Evolutionary conservation across 2,329 filamentous ascomycete genomes (phyloP), one percentile per base, ranked within the genome.

Genomic region (Byssothecium circinans): DNA sequence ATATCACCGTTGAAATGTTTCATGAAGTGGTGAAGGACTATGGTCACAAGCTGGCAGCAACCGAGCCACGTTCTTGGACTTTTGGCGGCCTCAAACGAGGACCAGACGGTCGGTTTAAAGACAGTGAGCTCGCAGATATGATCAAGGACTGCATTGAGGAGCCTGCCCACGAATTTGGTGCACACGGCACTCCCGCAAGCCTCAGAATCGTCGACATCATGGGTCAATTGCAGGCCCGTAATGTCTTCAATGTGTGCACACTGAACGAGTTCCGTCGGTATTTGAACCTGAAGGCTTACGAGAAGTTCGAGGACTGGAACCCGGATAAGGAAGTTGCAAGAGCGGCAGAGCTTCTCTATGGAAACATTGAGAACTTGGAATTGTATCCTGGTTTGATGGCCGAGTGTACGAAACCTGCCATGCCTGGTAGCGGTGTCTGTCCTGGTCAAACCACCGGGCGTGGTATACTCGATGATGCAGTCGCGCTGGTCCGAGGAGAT

Each of bases 221-320:
- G 12, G 87, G 87, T 32, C 49, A 51, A 15, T 90, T 92, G 45
- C 75, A 87, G 30, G 86, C 89, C 47, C 83, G 85, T 6, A 78
- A 88, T 36, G 79, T 39, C 4, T 91, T 88, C 88, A 84, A 88
- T 49, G 72, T 89, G 4, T 84, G 85, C 0, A 85, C 85, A 0
- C 75, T 92, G 43, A 92, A 92, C 64, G 88, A 91, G 73, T 91
- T 91, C 75, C 80, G 88, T 36, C 83, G 85, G 62, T 87, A 89
- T 70, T 89, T 91, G 56, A 85, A 84, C 1, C 74, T 92, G 8
- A 87, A 86, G 70, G 78, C 81, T 0, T 84, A 91, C 62, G 81
- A 85, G 20, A 86, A 75, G 0, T 92, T 92, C 49, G 86, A 90
- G 70, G 87, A 90, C 33, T 89, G 91, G 74, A 92, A 91, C 70